Evolutionary conservation across 2,329 filamentous ascomycete species (phyloP).

Genomic region (Beauveria sp.): DNA sequence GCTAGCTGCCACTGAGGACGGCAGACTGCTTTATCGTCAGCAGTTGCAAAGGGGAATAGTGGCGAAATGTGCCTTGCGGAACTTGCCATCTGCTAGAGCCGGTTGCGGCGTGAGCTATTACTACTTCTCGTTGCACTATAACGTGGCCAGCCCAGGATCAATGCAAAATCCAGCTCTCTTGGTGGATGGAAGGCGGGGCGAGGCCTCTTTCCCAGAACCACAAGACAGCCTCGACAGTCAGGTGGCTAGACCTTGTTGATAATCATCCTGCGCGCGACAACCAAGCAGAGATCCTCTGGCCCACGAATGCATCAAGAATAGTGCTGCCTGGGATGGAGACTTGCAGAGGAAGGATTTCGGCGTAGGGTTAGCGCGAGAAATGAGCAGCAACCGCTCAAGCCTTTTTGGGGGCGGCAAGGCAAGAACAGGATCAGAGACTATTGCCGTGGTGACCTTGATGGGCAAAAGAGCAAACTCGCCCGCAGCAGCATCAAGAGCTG

Average conservation of each 20-base stretch:
- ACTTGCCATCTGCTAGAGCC: neutral
- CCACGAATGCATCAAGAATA: neutral
- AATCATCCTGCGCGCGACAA: slow-evolving; percentile 1
- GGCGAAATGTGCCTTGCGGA: neutral
- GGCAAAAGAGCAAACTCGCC: too few relatives aligned
- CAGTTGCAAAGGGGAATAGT: neutral
- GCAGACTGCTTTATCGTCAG: neutral
- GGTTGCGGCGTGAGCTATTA: neutral
- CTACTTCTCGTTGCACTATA: neutral
- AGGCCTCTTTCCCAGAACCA: neutral
- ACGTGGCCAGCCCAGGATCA: neutral
- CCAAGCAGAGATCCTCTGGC: neutral
- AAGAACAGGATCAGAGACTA: too few relatives aligned
- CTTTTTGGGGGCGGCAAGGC: too few relatives aligned
- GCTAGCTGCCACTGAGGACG: neutral
- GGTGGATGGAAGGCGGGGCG: neutral
- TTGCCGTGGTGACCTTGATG: too few relatives aligned
- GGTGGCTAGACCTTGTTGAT: neutral
- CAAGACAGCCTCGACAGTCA: neutral
- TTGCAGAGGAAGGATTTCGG: neutral
- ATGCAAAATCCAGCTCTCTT: neutral
- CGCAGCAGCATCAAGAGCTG: too few relatives aligned
- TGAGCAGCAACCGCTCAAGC: neutral
- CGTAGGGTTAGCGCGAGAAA: neutral
- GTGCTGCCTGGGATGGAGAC: neutral